These are phyloP conservation scores for Tinospora cordifolia DNA, from an alignment of 164 flowering plant genomes.

Conservation along the genomic window DNA sequence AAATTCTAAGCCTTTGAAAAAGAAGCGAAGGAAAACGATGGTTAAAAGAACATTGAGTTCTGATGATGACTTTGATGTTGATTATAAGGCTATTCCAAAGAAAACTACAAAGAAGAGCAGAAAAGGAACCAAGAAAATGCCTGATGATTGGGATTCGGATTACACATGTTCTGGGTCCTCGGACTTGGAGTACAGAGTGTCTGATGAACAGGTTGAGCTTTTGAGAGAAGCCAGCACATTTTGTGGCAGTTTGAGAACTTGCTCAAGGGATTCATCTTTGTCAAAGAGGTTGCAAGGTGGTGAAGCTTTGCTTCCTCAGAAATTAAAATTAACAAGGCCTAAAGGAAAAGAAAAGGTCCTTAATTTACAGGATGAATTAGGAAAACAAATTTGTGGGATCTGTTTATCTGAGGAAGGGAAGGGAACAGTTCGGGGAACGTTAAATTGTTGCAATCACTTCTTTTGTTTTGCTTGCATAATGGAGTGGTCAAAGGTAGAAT, in stretches of 20 bases:
- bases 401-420: constrained; percentile 88
- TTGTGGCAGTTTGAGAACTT: constrained; percentile 27
- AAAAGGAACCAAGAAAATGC: constrained; percentile 16
- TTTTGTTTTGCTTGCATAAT: constrained; percentile 88
- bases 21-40: constrained; percentile 24
- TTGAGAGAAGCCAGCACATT: constrained; percentile 53
- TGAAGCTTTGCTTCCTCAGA: constrained; percentile 15
- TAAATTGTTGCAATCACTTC: constrained; percentile 78
- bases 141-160: constrained; percentile 60
- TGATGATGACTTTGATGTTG: constrained; percentile 27
- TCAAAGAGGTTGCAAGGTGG: constrained; percentile 23
- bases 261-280: constrained; percentile 26
- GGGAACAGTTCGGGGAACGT: constrained; percentile 59
- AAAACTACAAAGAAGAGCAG: constrained; percentile 14
- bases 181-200: constrained; percentile 63
- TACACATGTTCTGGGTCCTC: constrained; percentile 49
- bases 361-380: constrained; percentile 35
- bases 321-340: constrained; percentile 22
- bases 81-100: constrained; percentile 16
- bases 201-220: constrained; percentile 89
- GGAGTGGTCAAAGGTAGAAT: constrained; percentile 98
- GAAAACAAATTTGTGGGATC: constrained; percentile 85
- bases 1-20: constrained; percentile 25
- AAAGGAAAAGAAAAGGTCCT: constrained; percentile 76
- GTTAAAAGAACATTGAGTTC: constrained; percentile 25